A percentile compares a stretch with the other conserved stretches of the same genome.
Conservation (phyloP, 768 basidiomycete species). For the Suillus brevipes region DNA sequence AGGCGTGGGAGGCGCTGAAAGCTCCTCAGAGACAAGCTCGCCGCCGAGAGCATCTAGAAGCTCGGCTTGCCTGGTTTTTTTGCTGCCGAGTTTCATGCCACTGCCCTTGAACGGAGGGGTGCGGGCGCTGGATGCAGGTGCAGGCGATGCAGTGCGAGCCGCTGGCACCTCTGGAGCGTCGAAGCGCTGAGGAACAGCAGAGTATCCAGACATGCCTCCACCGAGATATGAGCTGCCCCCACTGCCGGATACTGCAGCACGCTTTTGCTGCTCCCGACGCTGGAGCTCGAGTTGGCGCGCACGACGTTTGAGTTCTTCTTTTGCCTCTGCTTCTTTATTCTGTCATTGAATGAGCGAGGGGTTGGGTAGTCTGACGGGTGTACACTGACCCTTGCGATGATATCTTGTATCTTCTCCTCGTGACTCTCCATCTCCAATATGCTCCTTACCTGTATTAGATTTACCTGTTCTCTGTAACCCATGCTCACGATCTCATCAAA, state of each 20-base stretch:
- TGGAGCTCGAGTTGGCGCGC: slow-evolving; percentile 99
- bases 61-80: slow-evolving; percentile 89
- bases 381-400: slow-evolving; percentile 82
- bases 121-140: slow-evolving; percentile 50
- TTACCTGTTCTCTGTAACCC: slow-evolving; percentile 81
- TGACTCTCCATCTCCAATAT: slow-evolving; percentile 89
- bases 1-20: slow-evolving; percentile 53
- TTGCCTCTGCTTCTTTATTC: slow-evolving; percentile 99
- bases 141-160: slow-evolving; percentile 42
- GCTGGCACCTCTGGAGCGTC: slow-evolving; percentile 60
- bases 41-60: slow-evolving; percentile 85
- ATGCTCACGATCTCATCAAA: slow-evolving; percentile 96
- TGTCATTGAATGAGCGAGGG: slow-evolving; percentile 28
- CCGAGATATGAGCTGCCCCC: slow-evolving; percentile 62
- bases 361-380: background rate
- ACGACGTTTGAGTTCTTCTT: slow-evolving; percentile 96
- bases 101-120: slow-evolving; percentile 86
- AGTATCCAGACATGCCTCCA: slow-evolving; percentile 69
- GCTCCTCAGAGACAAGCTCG: slow-evolving; percentile 57
- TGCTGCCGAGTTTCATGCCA: slow-evolving; percentile 96
- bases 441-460: slow-evolving; percentile 75
- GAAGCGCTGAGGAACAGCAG: slow-evolving; percentile 65
- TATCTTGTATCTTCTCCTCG: slow-evolving; percentile 96
- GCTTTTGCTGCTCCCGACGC: slow-evolving; percentile 87
- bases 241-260: slow-evolving; percentile 52